Evolutionary conservation across 2,329 filamentous ascomycete genomes (phyloP), one percentile per base, ranked within the genome.

Genomic region (Cladosporium sp.): DNA sequence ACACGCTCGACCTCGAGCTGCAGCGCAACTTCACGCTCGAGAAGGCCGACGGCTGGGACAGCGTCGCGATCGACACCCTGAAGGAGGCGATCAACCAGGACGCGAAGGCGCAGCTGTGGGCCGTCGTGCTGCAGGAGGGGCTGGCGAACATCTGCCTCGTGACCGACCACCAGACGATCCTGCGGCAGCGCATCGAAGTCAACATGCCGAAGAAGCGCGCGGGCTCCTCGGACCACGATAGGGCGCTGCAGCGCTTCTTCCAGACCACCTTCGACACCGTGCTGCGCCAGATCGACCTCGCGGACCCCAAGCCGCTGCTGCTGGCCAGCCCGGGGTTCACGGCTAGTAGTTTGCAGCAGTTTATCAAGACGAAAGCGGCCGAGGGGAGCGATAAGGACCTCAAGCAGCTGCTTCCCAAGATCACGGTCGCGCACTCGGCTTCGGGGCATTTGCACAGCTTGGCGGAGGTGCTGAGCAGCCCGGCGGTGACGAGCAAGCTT

Each of bases 111-210:
- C 86, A 92, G 56, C 79, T 95, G 14, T 89, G 90, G 52, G 92
- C 93, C 0, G 85, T 97, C 1, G 87, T 97, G 19, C 92, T 98
- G 86, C 88, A 95, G 63, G 92, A 97, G 63, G 87, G 87, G 2
- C 70, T 87, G 13, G 87, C 89, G 53, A 89, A 91, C 68, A 87
- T 93, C 58, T 92, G 87, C 68, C 77, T 91, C 18, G 86, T 93
- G 52, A 91, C 86, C 2, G 84, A 89, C 64, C 84, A 86, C 68
- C 86, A 89, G 61, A 92, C 87, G 3, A 79, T 92, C 28, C 70
- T 90, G 52, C 85, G 87, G 60, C 83, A 87, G 63, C 73, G 78
- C 28, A 74, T 93, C 32, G 85, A 90, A 69, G 77, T 79, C 58
- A 71, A 77, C 22, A 78, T 89, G 49, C 81, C 85, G 34, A 79